Percentiles rank a stretch among this genome's conserved stretches.
Conservation (phyloP, 1,284 basidiomycete genomes). For the Ceratobasidium sp. region DNA sequence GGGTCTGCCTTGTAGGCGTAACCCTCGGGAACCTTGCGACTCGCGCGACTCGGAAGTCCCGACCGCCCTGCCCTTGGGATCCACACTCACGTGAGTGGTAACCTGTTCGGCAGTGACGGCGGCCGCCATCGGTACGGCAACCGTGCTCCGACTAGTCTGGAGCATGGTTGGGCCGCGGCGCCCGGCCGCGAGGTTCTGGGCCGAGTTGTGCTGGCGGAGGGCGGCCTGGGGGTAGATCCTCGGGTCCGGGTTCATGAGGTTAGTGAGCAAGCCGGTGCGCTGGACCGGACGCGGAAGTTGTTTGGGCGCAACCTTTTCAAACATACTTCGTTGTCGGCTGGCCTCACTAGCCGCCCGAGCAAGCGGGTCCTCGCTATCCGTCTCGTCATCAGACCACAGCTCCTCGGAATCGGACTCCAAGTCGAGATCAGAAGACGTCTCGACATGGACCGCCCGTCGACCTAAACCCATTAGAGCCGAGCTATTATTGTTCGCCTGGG, state of each 20-base stretch:
- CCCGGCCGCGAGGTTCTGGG: conserved; percentile 39
- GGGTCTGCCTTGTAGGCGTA: conserved; percentile 64
- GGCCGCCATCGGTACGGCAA: conserved; percentile 68
- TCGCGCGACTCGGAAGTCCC: conserved; percentile 8
- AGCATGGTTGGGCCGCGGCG: conserved; percentile 48
- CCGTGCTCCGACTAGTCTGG: conserved; percentile 67
- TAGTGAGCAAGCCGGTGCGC: conserved; percentile 62
- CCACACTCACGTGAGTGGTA: conserved; percentile 44
- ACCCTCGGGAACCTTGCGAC: conserved; percentile 36
- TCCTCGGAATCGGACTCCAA: conserved; percentile 59
- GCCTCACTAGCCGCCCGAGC: conserved; percentile 62
- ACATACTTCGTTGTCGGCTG: conserved; percentile 74
- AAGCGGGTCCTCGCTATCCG: conserved; percentile 40
- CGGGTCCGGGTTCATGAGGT: conserved; percentile 73
- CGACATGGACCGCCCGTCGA: conserved; percentile 34
- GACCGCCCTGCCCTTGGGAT: conserved; percentile 38
- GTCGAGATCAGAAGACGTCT: conserved; percentile 46
- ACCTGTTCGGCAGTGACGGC: conserved; percentile 58
- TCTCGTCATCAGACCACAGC: conserved; percentile 49
- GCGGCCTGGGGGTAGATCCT: conserved; percentile 42
- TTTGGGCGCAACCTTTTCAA: conserved; percentile 74
- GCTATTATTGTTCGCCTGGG: conserved; percentile 17
- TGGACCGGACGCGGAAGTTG: conserved; percentile 58
- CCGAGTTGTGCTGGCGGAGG: conserved; percentile 41
- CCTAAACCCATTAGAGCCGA: conserved; percentile 30